phyloP scores from a whole-genome alignment of 164 flowering plant genomes.

The Buxus sempervirens region DNA sequence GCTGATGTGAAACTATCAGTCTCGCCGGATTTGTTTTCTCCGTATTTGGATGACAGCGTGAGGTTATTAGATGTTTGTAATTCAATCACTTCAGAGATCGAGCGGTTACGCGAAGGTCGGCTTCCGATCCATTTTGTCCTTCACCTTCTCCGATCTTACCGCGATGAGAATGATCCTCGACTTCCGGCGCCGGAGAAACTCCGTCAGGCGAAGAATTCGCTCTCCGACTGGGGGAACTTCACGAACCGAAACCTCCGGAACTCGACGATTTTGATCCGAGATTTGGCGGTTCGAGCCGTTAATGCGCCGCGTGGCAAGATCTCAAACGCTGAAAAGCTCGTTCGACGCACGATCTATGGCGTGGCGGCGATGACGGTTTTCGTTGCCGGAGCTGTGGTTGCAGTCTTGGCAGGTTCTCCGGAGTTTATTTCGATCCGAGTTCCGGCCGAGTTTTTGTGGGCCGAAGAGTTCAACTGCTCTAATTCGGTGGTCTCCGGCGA shows the following conservation, averaged over 20 bases:
- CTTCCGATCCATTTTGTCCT: conserved; percentile 21
- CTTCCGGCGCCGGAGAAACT: conserved; percentile 19
- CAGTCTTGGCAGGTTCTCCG: conserved; percentile 18
- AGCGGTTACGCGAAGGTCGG: conserved; percentile 23
- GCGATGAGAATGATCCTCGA: not conserved
- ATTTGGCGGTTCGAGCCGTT: conserved; percentile 13
- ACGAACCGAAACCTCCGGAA: conserved; percentile 6
- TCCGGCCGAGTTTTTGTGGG: conserved; percentile 29
- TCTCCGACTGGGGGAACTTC: conserved; percentile 16
- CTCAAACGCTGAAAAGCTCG: conserved; percentile 17
- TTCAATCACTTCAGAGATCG: conserved; percentile 30
- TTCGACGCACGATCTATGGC: conserved; percentile 27
- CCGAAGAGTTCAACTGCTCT: conserved; percentile 21
- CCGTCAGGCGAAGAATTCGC: conserved; percentile 21
- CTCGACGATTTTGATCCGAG: conserved; percentile 21
- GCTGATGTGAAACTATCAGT: not conserved
- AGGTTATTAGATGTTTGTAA: conserved; percentile 36
- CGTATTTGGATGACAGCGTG: conserved; percentile 27
- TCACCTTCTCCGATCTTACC: conserved; percentile 24
- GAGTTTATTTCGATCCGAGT: conserved; percentile 11
- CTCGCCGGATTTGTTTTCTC: conserved; percentile 1
- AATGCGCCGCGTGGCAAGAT: conserved; percentile 26
- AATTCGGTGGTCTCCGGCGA: conserved; percentile 13
- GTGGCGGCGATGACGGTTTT: conserved; percentile 28
- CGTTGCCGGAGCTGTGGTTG: conserved; percentile 21